These are phyloP conservation scores for Cephaloascus albidus DNA, from an alignment of 805 yeast genomes.

Conservation along the genomic window DNA sequence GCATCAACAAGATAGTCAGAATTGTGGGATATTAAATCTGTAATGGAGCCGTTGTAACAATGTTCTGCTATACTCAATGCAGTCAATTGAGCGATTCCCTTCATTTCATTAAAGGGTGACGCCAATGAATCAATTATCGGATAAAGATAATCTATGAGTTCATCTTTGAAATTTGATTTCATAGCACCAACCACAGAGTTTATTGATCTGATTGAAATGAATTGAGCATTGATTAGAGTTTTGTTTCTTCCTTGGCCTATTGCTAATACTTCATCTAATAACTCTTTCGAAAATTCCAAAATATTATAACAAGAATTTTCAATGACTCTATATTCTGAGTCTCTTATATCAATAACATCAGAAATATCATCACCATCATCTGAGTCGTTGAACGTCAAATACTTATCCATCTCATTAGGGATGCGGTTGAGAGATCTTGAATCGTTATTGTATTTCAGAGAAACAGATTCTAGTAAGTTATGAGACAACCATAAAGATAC, in stretches of 20 bases:
- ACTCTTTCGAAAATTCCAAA: slow-evolving; percentile 29
- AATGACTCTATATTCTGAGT: background rate
- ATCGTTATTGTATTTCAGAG: too few species aligned
- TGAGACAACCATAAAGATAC: background rate
- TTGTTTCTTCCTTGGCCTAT: slow-evolving; percentile 4
- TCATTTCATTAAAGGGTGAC: slow-evolving; percentile 31
- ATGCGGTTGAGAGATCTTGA: too few species aligned
- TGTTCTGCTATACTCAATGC: slow-evolving; percentile 38
- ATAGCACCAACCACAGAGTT: slow-evolving; percentile 16
- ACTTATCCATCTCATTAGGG: slow-evolving; percentile 16
- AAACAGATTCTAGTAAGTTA: slow-evolving; percentile 13
- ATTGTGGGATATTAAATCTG: slow-evolving; percentile 50
- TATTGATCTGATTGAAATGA: slow-evolving; percentile 37
- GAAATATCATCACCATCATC: background rate
- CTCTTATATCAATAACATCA: background rate
- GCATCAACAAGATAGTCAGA: slow-evolving; percentile 77
- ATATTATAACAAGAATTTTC: slow-evolving; percentile 6
- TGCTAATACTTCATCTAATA: slow-evolving; percentile 25
- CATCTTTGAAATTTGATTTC: slow-evolving; percentile 32
- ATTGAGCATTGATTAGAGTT: slow-evolving; percentile 15
- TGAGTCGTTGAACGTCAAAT: background rate
- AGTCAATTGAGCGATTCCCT: slow-evolving; percentile 46
- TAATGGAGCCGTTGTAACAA: slow-evolving; percentile 49
- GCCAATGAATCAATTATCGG: slow-evolving; percentile 71
- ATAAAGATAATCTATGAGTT: slow-evolving; percentile 62